phyloP scores from a whole-genome alignment of 1,284 basidiomycete species.

The Rhodotorula sp. region DNA sequence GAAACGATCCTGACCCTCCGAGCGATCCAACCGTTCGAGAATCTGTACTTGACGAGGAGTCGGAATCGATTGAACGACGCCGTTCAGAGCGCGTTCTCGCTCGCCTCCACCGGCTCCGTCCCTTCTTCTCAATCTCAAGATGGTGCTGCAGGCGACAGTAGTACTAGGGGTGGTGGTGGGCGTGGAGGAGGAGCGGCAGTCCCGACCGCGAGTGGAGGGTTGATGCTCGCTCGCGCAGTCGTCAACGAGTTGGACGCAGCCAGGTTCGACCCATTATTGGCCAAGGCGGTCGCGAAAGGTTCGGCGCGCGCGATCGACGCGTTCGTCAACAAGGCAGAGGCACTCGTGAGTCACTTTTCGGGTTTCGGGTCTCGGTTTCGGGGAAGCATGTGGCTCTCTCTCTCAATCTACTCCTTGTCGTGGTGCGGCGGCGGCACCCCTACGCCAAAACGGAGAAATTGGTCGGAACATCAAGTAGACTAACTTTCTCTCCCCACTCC shows the following conservation, averaged over 20 bases:
- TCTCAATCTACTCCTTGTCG: too few relatives aligned
- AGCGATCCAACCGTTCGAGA: conserved; percentile 75
- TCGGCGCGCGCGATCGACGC: conserved; percentile 65
- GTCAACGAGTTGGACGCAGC: conserved; percentile 90
- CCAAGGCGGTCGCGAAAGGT: conserved; percentile 72
- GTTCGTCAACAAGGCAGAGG: conserved; percentile 63
- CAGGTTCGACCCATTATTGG: conserved; percentile 84
- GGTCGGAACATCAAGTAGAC: too few relatives aligned
- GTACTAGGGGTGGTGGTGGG: not conserved
- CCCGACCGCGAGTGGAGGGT: conserved; percentile 68
- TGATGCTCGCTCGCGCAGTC: conserved; percentile 69
- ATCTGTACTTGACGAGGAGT: conserved; percentile 77
- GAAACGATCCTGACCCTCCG: conserved; percentile 85
- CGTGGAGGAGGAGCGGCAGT: conserved; percentile 4
- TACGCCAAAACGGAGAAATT: too few relatives aligned
- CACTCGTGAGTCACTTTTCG: conserved; percentile 58
- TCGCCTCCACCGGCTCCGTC: conserved; percentile 49
- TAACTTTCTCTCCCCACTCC: not conserved
- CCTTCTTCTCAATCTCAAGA: conserved; percentile 51
- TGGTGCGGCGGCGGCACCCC: too few relatives aligned
- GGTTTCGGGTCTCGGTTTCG: not conserved
- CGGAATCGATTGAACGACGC: conserved; percentile 75
- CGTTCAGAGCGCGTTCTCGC: conserved; percentile 64
- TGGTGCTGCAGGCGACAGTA: too few relatives aligned
- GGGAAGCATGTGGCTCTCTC: not conserved